phyloP scores from a whole-genome alignment of 257 asterid species.

The Plantago major region DNA sequence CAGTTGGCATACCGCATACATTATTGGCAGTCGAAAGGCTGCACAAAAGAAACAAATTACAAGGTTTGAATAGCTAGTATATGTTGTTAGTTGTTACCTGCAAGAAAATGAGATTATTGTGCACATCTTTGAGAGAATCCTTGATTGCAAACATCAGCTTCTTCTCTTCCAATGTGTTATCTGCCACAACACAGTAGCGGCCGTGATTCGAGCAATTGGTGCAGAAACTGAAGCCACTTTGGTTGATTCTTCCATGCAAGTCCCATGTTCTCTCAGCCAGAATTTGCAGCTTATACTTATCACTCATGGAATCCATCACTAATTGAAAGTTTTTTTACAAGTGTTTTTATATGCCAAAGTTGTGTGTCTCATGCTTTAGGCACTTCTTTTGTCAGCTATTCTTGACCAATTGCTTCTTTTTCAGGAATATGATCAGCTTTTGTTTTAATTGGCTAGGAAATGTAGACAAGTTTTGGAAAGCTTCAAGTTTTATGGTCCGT shows the following conservation, averaged over 20 bases:
- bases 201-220: slow-evolving; percentile 41
- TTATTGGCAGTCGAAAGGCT: too few relatives aligned
- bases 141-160: slow-evolving; percentile 36
- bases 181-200: slow-evolving; percentile 34
- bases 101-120: slow-evolving; percentile 29
- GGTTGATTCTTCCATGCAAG: slow-evolving; percentile 29
- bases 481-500: slow-evolving; percentile 21
- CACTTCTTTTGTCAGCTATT: slow-evolving; percentile 8
- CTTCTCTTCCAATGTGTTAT: slow-evolving; percentile 31
- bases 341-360: slow-evolving; percentile 1
- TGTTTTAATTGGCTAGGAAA: slow-evolving; percentile 9
- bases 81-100: too few relatives aligned
- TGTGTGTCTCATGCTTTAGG: not conserved
- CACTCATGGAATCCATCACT: slow-evolving; percentile 19
- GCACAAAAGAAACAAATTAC: not conserved
- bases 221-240: slow-evolving; percentile 31
- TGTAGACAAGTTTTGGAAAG: slow-evolving; percentile 12
- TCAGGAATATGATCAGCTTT: slow-evolving; percentile 15
- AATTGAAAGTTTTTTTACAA: not conserved
- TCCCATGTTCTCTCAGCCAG: slow-evolving; percentile 39
- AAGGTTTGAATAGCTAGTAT: not conserved
- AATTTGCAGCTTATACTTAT: slow-evolving; percentile 17
- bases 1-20: too few relatives aligned
- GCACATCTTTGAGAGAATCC: slow-evolving; percentile 47
- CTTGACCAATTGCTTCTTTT: slow-evolving; percentile 32